phyloP scores from a whole-genome alignment of 805 yeast species.

The Torulaspora delbrueckii region DNA sequence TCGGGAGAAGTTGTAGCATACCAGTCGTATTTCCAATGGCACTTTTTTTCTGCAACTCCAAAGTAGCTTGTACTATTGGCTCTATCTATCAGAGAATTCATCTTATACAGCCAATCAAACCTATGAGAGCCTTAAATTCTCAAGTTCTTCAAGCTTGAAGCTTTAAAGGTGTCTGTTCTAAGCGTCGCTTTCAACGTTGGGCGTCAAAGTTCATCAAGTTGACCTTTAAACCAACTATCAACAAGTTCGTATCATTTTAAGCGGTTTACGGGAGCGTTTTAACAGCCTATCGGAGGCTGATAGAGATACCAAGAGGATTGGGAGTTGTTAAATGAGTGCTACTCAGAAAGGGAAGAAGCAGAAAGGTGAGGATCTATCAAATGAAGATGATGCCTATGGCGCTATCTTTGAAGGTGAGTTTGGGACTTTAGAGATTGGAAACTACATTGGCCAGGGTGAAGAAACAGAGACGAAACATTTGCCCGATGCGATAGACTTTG shows the following conservation, averaged over 20 bases:
- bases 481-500: conserved; percentile 89
- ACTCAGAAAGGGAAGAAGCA: conserved; percentile 7
- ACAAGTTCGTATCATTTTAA: background rate
- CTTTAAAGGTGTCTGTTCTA: background rate
- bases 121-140: background rate
- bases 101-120: background rate
- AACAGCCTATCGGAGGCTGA: background rate
- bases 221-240: background rate
- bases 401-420: conserved; percentile 38
- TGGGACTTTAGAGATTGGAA: conserved; percentile 35
- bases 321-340: background rate
- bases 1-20: conserved; percentile 21
- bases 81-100: conserved; percentile 23
- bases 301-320: background rate
- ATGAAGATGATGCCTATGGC: conserved; percentile 39
- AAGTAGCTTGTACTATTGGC: conserved; percentile 24
- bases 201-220: conserved; percentile 1
- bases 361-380: conserved; percentile 23
- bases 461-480: conserved; percentile 63
- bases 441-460: conserved; percentile 31
- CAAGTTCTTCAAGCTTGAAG: background rate
- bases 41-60: conserved; percentile 12
- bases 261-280: background rate
- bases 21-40: conserved; percentile 36
- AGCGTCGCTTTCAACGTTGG: background rate